Base-by-base conservation (phyloP, 306 rosid species). In the Gastrolobium villosum region DNA sequence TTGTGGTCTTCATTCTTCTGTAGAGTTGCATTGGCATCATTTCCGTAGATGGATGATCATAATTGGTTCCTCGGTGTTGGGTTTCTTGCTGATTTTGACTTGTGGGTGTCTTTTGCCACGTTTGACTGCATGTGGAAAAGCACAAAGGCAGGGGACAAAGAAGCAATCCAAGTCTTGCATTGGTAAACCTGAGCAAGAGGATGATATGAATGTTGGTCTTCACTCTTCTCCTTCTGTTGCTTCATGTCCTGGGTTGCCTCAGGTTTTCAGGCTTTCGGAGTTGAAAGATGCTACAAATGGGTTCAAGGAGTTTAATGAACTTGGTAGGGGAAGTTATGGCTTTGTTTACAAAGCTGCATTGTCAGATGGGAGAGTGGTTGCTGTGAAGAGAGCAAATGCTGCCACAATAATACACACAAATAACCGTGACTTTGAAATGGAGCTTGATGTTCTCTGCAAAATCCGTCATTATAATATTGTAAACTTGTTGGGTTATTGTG, bases 231-330 rank as follows among this genome's bases (percentile, higher is more conserved):
- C 75, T 68, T 84, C 86, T 1, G 48, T 57, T 11, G 44, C 81
- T 34, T 81, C 90, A 6, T 92, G 97, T 55, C 99, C 99, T 0
- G 96, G 97, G 55, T 56, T 75, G 46, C 94, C 99, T 86, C 99
- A 89, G 76, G 88, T 93, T 79, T 95, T 95, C 68, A 83, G 99
- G 53, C 99, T 95, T 54, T 86, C 98, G 0, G 99, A 95, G 64
- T 75, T 95, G 40, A 95, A 89, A 81, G 99, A 92, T 7, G 99
- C 99, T n/a, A 93, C 99, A 1, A 95, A 91, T 49, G 99, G 98
- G 15, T 93, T 95, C 88, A 95, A 93, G 85, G 99, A 95, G 76
- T 95, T 95, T 15, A 95, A 91, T 39, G 99, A 95, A 89, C 89
- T 95, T 7, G 99, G 99, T 1, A 87, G 99, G 52, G 99, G 99